A percentile compares a stretch with the other conserved stretches of the same genome.
Evolutionary conservation across 2,329 filamentous ascomycete genomes (phyloP).

Genomic region (Sarocladium oryzae): DNA sequence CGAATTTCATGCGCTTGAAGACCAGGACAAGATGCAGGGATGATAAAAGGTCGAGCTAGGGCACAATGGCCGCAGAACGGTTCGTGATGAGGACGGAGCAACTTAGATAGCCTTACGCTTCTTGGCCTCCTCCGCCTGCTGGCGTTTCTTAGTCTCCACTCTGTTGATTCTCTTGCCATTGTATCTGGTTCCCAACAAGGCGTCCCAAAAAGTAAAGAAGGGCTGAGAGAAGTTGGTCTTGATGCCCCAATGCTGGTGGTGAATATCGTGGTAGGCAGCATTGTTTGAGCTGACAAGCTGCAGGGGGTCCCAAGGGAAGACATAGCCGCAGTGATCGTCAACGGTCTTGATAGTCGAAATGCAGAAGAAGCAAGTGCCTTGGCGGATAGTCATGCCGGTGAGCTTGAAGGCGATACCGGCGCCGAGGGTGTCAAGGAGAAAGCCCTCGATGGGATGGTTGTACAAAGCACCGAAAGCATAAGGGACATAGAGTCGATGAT

Average conservation of each 20-base stretch:
- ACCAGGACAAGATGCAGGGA: too few species aligned
- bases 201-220: slow-evolving; percentile 95
- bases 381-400: slow-evolving; percentile 74
- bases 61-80: too few species aligned
- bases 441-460: slow-evolving; percentile 92
- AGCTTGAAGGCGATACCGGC: slow-evolving; percentile 78
- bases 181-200: slow-evolving; percentile 75
- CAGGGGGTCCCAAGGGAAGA: slow-evolving; percentile 90
- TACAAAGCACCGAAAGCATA: slow-evolving; percentile 97
- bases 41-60: too few species aligned
- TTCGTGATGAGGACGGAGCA: too few species aligned
- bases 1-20: not conserved
- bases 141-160: slow-evolving; percentile 31
- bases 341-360: slow-evolving; percentile 92
- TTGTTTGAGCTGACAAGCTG: slow-evolving; percentile 93
- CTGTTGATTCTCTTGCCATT: slow-evolving; percentile 49
- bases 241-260: slow-evolving; percentile 98
- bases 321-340: slow-evolving; percentile 94
- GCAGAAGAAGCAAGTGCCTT: slow-evolving; percentile 85
- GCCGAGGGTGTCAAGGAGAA: slow-evolving; percentile 85
- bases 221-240: slow-evolving; percentile 91
- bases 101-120: slow-evolving; percentile 13
- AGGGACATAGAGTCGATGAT: slow-evolving; percentile 94
- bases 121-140: slow-evolving; percentile 15
- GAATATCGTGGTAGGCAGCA: slow-evolving; percentile 93